Percentiles rank a stretch among this genome's conserved stretches.
phyloP scores from a whole-genome alignment of 2,329 filamentous ascomycete genomes.

The Hypoxylon sp. region DNA sequence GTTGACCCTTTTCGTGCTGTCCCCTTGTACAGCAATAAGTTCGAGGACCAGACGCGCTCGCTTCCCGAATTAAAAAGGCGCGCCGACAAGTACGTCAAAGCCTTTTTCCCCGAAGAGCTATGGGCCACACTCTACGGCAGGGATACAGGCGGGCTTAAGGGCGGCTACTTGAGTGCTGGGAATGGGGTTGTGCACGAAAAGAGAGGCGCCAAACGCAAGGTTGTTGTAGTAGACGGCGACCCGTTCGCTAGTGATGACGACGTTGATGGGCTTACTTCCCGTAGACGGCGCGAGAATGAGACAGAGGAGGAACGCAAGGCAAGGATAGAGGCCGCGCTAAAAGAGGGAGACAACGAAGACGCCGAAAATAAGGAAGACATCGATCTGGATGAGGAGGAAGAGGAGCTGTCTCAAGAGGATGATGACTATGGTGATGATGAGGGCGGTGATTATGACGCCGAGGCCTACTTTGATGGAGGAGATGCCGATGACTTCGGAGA shows the following conservation, averaged over 20 bases:
- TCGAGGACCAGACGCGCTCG: slow-evolving; percentile 65
- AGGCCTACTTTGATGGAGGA: slow-evolving; percentile 72
- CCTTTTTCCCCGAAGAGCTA: slow-evolving; percentile 71
- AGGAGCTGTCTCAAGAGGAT: slow-evolving; percentile 60
- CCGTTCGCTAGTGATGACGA: slow-evolving; percentile 49
- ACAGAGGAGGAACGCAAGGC: slow-evolving; percentile 56
- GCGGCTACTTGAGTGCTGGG: slow-evolving; percentile 52
- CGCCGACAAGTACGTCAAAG: slow-evolving; percentile 63
- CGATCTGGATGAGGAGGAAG: slow-evolving; percentile 63
- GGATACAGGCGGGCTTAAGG: slow-evolving; percentile 54
- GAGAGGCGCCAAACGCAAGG: slow-evolving; percentile 59
- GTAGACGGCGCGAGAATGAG: slow-evolving; percentile 48
- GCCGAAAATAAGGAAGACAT: slow-evolving; percentile 53
- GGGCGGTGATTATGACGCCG: slow-evolving; percentile 73
- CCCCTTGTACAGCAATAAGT: slow-evolving; percentile 71
- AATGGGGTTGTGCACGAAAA: slow-evolving; percentile 44
- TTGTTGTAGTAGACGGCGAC: slow-evolving; percentile 60
- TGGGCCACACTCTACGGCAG: slow-evolving; percentile 68
- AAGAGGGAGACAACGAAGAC: slow-evolving; percentile 55
- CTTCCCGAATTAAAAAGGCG: slow-evolving; percentile 68
- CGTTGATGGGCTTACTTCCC: slow-evolving; percentile 29
- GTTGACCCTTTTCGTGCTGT: slow-evolving; percentile 72
- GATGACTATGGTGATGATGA: slow-evolving; percentile 69
- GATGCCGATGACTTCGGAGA: slow-evolving; percentile 67
- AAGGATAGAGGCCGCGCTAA: slow-evolving; percentile 52